These are phyloP conservation scores for Silybum marianum DNA, from an alignment of 129 eudicot genomes.

Conservation along the genomic window DNA sequence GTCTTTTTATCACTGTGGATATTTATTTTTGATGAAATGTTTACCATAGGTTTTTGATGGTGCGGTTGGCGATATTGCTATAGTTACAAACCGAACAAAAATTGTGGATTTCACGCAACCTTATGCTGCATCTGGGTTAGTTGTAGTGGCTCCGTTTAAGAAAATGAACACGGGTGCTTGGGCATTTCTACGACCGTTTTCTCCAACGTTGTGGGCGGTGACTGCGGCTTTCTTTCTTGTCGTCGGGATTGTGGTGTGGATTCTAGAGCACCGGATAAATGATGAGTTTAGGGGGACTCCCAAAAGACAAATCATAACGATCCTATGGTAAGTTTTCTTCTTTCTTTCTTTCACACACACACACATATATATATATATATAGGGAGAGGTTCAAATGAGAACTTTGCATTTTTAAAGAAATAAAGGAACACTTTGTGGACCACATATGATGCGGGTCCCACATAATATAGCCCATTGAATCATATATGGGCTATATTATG, in stretches of 20 bases:
- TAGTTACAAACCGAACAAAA: slow-evolving; percentile 72
- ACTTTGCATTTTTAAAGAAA: no score
- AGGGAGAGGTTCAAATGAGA: no score
- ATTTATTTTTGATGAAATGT: neutral
- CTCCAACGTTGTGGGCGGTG: slow-evolving; percentile 73
- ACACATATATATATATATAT: neutral
- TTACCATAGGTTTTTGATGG: slow-evolving; percentile 66
- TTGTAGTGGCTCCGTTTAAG: slow-evolving; percentile 77
- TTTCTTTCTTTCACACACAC: neutral
- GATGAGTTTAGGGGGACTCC: slow-evolving; percentile 94
- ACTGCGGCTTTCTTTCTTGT: slow-evolving; percentile 71
- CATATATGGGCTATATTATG: no score
- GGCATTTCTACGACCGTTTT: slow-evolving; percentile 89
- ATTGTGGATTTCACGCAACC: slow-evolving; percentile 92
- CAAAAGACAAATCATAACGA: slow-evolving; percentile 70
- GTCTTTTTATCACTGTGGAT: no score
- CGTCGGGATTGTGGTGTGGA: slow-evolving; percentile 82
- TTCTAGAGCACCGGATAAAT: slow-evolving; percentile 78
- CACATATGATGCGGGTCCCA: no score
- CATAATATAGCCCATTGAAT: no score
- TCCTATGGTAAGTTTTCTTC: slow-evolving; percentile 60
- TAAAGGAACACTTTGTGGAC: no score
- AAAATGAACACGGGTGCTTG: slow-evolving; percentile 83
- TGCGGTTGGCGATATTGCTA: slow-evolving; percentile 86
- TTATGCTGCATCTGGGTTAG: slow-evolving; percentile 78